Evolutionary conservation across 106 monocot genomes (phyloP).

Genomic region (Iris macrosiphon): DNA sequence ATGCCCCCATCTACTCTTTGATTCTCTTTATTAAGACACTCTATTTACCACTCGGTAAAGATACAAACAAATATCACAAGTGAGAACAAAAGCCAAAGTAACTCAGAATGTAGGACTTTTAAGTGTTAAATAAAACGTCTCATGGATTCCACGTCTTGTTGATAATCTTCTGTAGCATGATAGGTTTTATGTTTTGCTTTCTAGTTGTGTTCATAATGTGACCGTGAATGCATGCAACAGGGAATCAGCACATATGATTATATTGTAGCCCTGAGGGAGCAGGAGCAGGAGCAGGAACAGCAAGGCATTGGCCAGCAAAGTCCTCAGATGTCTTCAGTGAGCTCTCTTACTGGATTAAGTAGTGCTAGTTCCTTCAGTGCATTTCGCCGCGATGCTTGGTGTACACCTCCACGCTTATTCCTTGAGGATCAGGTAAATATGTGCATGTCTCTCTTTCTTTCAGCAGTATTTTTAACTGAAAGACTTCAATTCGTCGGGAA

Average conservation of each 20-base stretch:
- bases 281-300: slow-evolving; percentile 46
- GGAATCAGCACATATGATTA: slow-evolving; percentile 97
- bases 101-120: too few relatives aligned
- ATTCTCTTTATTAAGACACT: too few relatives aligned
- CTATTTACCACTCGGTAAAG: too few relatives aligned
- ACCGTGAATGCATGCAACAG: too few relatives aligned
- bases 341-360: slow-evolving; percentile 88
- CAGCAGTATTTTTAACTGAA: too few relatives aligned
- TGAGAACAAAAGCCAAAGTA: too few relatives aligned
- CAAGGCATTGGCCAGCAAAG: slow-evolving; percentile 65
- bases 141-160: not conserved
- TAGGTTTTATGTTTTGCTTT: not conserved
- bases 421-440: slow-evolving; percentile 84
- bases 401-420: slow-evolving; percentile 86
- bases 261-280: slow-evolving; percentile 83
- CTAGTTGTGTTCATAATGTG: not conserved
- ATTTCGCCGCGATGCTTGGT: slow-evolving; percentile 81
- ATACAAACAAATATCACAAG: too few relatives aligned
- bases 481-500: too few relatives aligned
- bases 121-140: too few relatives aligned
- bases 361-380: slow-evolving; percentile 79
- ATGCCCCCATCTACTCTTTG: too few relatives aligned
- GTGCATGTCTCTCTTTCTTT: not conserved
- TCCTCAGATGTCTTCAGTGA: slow-evolving; percentile 76
- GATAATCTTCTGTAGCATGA: not conserved